Evolutionary conservation across 2,329 filamentous ascomycete genomes (phyloP), one percentile per base, ranked within the genome.

Genomic region (Juglanconis oblonga): DNA sequence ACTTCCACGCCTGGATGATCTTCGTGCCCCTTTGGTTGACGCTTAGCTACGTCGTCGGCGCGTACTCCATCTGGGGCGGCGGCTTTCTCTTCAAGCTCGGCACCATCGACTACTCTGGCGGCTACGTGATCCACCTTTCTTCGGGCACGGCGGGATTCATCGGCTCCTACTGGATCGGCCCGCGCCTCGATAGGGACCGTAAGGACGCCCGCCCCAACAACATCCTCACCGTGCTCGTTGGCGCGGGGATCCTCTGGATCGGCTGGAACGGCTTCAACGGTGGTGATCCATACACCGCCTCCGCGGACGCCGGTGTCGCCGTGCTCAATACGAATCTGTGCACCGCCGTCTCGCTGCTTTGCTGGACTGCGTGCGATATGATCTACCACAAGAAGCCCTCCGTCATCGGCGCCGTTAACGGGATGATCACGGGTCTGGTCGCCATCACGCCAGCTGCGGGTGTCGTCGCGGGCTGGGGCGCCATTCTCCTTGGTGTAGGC

Each of bases 241-340:
- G 79, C 31, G 78, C 79, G 2, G 79, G 79, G 17, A 77, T 81
- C 40, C 74, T 81, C 38, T 82, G 79, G 79, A 72, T 80, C 32
- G 79, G 79, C 61, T 82, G 79, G 79, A 81, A 81, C 66, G 79
- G 79, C 45, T 82, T 81, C 73, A 81, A 81, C 62, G 79, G 79
- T 49, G 78, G 79, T 65, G 79, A 80, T 67, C 79, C 79, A n/a
- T 81, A 81, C 63, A 70, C 77, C 9, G 79, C 79, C 8, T 77
- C 71, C 47, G 75, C 79, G 7, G 79, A 81, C 66, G 79, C 79
- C 5, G 79, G 79, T 58, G 78, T 77, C 6, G 79, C 79, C 4
- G 79, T 81, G 11, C 72, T 82, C 38, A 81, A 82, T 67, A 82
- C 79, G 35, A 81, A 81, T 62, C 70, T 81, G 52, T 75, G 72